Conservation (phyloP, 306 rosid genomes). For the Trifolium subterraneum region DNA sequence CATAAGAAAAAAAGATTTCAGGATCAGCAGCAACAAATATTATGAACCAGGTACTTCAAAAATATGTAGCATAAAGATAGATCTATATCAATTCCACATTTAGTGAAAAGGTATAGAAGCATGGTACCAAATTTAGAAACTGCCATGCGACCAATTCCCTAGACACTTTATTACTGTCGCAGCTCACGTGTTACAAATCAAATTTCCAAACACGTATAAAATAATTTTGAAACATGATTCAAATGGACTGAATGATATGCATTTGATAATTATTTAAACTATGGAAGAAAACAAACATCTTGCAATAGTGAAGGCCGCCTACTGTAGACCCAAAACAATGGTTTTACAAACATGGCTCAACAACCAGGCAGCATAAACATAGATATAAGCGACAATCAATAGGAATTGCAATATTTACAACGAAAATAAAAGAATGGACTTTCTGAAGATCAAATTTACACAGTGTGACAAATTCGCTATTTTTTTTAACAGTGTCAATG, state of each 20-base stretch:
- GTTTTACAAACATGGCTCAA: slow-evolving; percentile 2
- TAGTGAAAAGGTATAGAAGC: background rate
- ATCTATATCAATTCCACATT: slow-evolving; percentile 5
- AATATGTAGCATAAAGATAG: background rate
- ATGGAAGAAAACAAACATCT: background rate
- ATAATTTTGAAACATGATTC: background rate
- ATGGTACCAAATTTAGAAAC: background rate
- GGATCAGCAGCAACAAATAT: slow-evolving; percentile 8
- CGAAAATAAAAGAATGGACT: background rate
- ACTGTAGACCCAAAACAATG: background rate
- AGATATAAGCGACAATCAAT: slow-evolving; percentile 7
- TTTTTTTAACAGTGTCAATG: background rate
- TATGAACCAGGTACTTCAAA: slow-evolving; percentile 2
- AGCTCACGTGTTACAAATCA: slow-evolving; percentile 6
- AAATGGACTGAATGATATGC: slow-evolving; percentile 7
- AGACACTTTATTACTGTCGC: background rate
- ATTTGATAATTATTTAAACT: background rate
- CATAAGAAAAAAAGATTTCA: slow-evolving; percentile 8
- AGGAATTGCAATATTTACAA: background rate
- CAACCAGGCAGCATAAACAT: background rate
- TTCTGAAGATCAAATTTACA: background rate
- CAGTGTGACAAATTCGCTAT: background rate
- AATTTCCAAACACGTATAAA: background rate
- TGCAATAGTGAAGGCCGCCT: background rate
- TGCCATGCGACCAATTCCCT: background rate